phyloP scores from a whole-genome alignment of 768 basidiomycete species.

The Russula sp. region DNA sequence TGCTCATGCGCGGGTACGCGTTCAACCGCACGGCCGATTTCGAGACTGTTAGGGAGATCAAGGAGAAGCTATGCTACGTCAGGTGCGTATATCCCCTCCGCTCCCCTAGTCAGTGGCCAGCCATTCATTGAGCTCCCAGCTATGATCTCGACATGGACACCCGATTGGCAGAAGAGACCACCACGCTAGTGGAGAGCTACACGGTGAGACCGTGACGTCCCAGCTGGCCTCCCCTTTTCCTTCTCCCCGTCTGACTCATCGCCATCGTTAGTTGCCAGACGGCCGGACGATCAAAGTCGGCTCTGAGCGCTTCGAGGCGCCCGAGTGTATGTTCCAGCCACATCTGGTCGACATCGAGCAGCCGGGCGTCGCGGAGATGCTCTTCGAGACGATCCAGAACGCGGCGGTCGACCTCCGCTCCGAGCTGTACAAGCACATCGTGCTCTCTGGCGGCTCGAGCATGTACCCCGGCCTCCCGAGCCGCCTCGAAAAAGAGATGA shows the following conservation, averaged over 20 bases:
- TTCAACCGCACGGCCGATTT: slow-evolving; percentile 99
- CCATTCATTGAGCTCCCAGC: slow-evolving; percentile 35
- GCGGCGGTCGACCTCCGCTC: slow-evolving; percentile 86
- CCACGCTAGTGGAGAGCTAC: slow-evolving; percentile 92
- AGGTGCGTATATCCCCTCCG: slow-evolving; percentile 44
- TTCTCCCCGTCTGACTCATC: slow-evolving; percentile 10
- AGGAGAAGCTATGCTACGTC: slow-evolving; percentile 98
- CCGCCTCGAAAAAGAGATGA: slow-evolving; percentile 98
- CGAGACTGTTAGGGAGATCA: slow-evolving; percentile 97
- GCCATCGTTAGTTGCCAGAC: slow-evolving; percentile 71
- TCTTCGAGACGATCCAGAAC: slow-evolving; percentile 91
- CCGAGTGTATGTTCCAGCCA: slow-evolving; percentile 99
- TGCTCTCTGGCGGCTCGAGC: slow-evolving; percentile 94
- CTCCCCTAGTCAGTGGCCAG: not conserved
- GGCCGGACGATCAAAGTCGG: slow-evolving; percentile 97
- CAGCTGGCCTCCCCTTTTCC: not conserved
- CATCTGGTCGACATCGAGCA: slow-evolving; percentile 96
- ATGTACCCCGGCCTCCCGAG: slow-evolving; percentile 99
- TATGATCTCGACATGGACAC: slow-evolving; percentile 98
- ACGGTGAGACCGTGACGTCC: slow-evolving; percentile 45
- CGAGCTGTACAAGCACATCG: slow-evolving; percentile 96
- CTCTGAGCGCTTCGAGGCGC: slow-evolving; percentile 96
- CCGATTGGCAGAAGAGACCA: slow-evolving; percentile 90
- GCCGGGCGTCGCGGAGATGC: slow-evolving; percentile 96
- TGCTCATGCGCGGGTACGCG: slow-evolving; percentile 99